Conservation (phyloP, 345 rosid genomes). For the Abelmoschus esculentus region DNA sequence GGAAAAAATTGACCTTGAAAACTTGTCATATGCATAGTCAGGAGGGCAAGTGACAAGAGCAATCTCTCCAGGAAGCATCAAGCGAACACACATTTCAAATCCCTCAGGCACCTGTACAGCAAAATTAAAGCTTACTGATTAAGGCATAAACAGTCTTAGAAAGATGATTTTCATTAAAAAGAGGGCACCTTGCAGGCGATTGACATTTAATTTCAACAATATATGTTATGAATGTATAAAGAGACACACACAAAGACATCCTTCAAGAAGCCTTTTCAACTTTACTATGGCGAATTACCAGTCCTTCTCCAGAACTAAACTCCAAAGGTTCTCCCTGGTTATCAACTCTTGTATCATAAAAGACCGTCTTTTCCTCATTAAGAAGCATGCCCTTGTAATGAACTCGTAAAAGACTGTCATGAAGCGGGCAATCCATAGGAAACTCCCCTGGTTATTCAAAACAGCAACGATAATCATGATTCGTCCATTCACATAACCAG, state of each 20-base stretch:
- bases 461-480: background rate
- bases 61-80: slow-evolving; percentile 91
- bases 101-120: slow-evolving; percentile 80
- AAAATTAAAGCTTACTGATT: background rate
- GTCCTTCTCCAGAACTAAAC: slow-evolving; percentile 95
- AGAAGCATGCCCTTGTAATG: slow-evolving; percentile 93
- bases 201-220: background rate
- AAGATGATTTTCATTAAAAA: background rate
- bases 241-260: background rate
- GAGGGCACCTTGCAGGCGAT: background rate
- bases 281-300: slow-evolving; percentile 35
- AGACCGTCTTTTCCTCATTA: slow-evolving; percentile 61
- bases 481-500: background rate
- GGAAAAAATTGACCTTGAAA: slow-evolving; percentile 47
- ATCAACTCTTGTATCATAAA: slow-evolving; percentile 68
- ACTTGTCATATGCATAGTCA: slow-evolving; percentile 93
- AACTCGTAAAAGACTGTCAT: slow-evolving; percentile 67
- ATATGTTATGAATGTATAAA: background rate
- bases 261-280: background rate
- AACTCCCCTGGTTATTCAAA: slow-evolving; percentile 58
- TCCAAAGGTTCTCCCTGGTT: slow-evolving; percentile 80
- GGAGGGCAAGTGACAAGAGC: slow-evolving; percentile 95
- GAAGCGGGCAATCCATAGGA: slow-evolving; percentile 99
- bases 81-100: slow-evolving; percentile 91
- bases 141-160: background rate